Percentiles rank a stretch among this genome's conserved stretches.
Conservation (phyloP, 176 grass and related monocot genomes). For the Oryza australiensis region DNA sequence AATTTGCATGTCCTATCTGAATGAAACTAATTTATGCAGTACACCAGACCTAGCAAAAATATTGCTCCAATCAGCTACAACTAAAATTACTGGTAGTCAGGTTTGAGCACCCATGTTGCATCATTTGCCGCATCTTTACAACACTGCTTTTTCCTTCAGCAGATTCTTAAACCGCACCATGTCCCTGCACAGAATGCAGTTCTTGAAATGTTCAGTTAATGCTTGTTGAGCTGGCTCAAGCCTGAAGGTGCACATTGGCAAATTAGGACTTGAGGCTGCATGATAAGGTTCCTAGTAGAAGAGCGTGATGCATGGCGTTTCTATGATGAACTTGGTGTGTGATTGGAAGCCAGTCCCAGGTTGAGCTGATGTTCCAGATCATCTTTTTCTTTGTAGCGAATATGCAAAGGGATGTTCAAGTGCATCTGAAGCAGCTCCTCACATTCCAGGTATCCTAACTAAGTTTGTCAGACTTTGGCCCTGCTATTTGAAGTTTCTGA, state of each 20-base stretch:
- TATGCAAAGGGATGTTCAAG: conserved; percentile 45
- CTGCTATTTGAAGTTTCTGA: conserved; percentile 52
- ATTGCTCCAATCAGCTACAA: not conserved
- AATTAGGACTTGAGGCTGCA: conserved; percentile 72
- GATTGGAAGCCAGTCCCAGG: conserved; percentile 42
- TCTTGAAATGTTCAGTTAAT: conserved; percentile 78
- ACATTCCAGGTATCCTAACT: conserved; percentile 39
- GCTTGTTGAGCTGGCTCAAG: conserved; percentile 54
- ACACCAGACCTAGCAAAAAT: not conserved
- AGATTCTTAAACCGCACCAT: conserved; percentile 80
- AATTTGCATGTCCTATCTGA: not conserved
- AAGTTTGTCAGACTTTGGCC: conserved; percentile 62
- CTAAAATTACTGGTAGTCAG: conserved; percentile 56
- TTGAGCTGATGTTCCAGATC: conserved; percentile 54
- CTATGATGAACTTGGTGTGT: not conserved
- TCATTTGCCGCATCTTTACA: conserved; percentile 54
- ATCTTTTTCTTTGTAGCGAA: too few relatives aligned
- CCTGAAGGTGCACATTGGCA: conserved; percentile 70
- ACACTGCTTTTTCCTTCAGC: conserved; percentile 72
- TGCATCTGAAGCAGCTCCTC: conserved; percentile 36
- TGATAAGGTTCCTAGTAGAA: conserved; percentile 47
- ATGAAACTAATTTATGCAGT: not conserved
- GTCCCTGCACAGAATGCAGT: conserved; percentile 59
- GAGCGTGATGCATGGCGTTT: conserved; percentile 29
- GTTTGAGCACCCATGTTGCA: conserved; percentile 67